phyloP scores from a whole-genome alignment of 2,329 filamentous ascomycete genomes.

The Didymella pomorum region DNA sequence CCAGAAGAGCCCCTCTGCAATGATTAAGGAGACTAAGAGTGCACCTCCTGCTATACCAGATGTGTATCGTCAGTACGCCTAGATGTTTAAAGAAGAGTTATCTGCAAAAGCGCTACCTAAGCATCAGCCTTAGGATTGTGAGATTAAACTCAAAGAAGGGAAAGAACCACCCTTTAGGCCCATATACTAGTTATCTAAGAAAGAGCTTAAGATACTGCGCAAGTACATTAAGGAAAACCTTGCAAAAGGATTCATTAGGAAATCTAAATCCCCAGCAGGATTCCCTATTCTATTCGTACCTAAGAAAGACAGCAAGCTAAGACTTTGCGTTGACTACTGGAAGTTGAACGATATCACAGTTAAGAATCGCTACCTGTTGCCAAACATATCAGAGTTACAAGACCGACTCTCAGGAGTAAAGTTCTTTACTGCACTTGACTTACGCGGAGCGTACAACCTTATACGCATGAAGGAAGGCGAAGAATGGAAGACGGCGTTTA shows the following conservation, averaged over 20 bases:
- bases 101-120: background rate
- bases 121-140: background rate
- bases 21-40: too few species aligned
- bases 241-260: background rate
- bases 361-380: background rate
- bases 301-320: background rate
- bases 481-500: constrained; percentile 1
- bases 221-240: constrained; percentile 1
- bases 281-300: background rate
- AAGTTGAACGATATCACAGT: background rate
- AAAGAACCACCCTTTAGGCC: background rate
- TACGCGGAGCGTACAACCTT: background rate
- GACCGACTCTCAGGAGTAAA: background rate
- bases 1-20: too few species aligned
- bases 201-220: background rate
- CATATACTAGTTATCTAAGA: background rate
- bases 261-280: background rate
- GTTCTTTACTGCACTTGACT: background rate
- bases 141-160: background rate
- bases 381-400: background rate
- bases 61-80: too few species aligned
- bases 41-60: too few species aligned
- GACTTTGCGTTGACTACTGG: background rate
- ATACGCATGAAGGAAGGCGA: background rate
- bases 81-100: too few species aligned